Conservation (phyloP, 768 basidiomycete genomes). For the Lepiota venenata region DNA sequence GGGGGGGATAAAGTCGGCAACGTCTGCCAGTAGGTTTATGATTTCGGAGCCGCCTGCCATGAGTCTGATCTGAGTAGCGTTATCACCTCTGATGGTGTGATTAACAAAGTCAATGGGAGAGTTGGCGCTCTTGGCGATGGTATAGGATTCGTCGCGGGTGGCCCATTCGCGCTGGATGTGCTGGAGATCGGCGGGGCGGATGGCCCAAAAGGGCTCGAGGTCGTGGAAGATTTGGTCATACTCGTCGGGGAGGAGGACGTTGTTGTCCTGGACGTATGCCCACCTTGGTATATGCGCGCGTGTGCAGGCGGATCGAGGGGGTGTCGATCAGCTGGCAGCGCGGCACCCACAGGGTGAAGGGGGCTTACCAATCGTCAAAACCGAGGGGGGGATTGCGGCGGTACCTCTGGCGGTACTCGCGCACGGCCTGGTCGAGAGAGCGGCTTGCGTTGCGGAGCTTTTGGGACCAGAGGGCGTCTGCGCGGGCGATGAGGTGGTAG, state of each 20-base stretch:
- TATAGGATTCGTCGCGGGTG: constrained; percentile 34
- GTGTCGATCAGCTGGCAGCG: not conserved
- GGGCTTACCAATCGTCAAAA: constrained; percentile 76
- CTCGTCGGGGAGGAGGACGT: constrained; percentile 78
- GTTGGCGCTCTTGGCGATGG: constrained; percentile 31
- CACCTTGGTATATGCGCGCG: constrained; percentile 31
- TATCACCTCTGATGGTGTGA: constrained; percentile 23
- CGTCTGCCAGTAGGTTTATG: constrained; percentile 36
- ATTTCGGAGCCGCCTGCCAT: constrained; percentile 28
- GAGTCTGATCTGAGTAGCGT: constrained; percentile 18
- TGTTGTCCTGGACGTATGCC: constrained; percentile 52
- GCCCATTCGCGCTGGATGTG: constrained; percentile 34
- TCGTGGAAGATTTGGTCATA: constrained; percentile 74
- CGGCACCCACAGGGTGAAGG: constrained; percentile 13
- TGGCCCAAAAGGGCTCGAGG: constrained; percentile 76
- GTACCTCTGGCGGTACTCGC: constrained; percentile 76
- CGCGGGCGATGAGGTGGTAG: constrained; percentile 66
- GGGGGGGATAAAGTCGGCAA: constrained; percentile 38
- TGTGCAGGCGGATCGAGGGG: not conserved
- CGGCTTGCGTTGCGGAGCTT: constrained; percentile 67
- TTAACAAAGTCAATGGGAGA: constrained; percentile 25
- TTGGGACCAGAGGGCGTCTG: constrained; percentile 59
- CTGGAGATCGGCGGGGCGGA: constrained; percentile 39
- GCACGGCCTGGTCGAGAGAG: constrained; percentile 68
- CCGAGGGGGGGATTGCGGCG: constrained; percentile 73